These are phyloP conservation scores for Pichia sp. DNA, from an alignment of 1,139 yeast genomes.

Conservation along the genomic window DNA sequence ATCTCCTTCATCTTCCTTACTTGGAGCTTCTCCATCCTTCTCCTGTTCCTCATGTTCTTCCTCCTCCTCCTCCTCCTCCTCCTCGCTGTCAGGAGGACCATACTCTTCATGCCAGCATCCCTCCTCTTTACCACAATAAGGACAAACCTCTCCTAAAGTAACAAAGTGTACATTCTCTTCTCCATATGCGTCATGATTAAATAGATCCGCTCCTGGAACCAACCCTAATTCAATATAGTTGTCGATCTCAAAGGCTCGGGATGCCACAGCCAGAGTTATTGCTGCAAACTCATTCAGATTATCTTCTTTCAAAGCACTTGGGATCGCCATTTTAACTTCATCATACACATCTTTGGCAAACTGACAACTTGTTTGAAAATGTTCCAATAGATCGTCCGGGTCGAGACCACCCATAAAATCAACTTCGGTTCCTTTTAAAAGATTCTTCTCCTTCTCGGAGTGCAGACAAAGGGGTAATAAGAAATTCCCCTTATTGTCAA, in stretches of 20 bases:
- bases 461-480: slow-evolving; percentile 63
- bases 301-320: slow-evolving; percentile 25
- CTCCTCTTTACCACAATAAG: slow-evolving; percentile 60
- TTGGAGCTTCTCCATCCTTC: no score
- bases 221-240: slow-evolving; percentile 66
- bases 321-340: slow-evolving; percentile 38
- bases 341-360: slow-evolving; percentile 40
- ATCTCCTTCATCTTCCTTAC: slow-evolving; percentile 23
- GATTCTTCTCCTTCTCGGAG: slow-evolving; percentile 45
- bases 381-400: slow-evolving; percentile 49
- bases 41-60: slow-evolving; percentile 21
- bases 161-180: slow-evolving; percentile 72
- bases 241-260: slow-evolving; percentile 80
- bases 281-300: slow-evolving; percentile 44
- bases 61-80: slow-evolving; percentile 28
- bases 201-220: slow-evolving; percentile 89
- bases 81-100: slow-evolving; percentile 31
- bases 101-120: slow-evolving; percentile 47
- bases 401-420: slow-evolving; percentile 62
- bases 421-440: slow-evolving; percentile 63
- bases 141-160: slow-evolving; percentile 67
- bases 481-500: slow-evolving; percentile 30
- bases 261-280: slow-evolving; percentile 55
- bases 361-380: slow-evolving; percentile 47
- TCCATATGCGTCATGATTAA: slow-evolving; percentile 60